Evolutionary conservation across 345 rosid genomes (phyloP), one percentile per base, ranked within the genome.

Genomic region (Eucalyptus dawsonii): DNA sequence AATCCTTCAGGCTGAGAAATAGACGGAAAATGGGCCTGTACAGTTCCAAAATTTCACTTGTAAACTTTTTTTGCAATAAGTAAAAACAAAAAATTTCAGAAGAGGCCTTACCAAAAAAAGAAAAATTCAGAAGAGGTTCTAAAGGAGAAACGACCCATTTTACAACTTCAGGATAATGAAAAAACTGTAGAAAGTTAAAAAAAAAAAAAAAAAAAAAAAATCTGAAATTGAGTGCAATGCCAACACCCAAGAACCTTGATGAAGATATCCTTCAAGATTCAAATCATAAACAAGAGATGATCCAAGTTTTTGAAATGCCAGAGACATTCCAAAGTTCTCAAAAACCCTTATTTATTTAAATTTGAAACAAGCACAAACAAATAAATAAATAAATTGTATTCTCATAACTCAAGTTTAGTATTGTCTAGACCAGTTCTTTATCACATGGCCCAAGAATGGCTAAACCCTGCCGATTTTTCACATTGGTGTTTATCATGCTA

Each of bases 1-100:
- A 97, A 93, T 87, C 99, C 99, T 93, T 96, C 97, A 80, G 99
- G 92, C 91, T 94, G 94, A 87, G 96, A 94, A 89, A 98, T 96
- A 89, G 89, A 93, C 11, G 99, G 99, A 58, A 98, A 96, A 91
- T 95, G 94, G 80, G 97, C 97, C 99, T 98, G 96, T 47, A 87
- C 45, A 88, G 69, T 37, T 40, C 50, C 60, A 17, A 62, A 56
- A 53, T 51, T 88, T 53, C 47, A 60, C 51, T 58, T 13, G 87
- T 56, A 31, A 80, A 54, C 31, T 13, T 13, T 80, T 2, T 40
- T 50, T 44, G 11, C 11, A 45, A 58, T 12, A 83, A 83, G 12
- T n/a, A 76, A 76, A 72, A 8, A 14, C 44, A 19, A 76, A 76
- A 76, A 76, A 37, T 6, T 72, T 76, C 56, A 53, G 56, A 53